Conservation (phyloP, 2,329 filamentous ascomycete species). For the Pseudogymnoascus sp. region DNA sequence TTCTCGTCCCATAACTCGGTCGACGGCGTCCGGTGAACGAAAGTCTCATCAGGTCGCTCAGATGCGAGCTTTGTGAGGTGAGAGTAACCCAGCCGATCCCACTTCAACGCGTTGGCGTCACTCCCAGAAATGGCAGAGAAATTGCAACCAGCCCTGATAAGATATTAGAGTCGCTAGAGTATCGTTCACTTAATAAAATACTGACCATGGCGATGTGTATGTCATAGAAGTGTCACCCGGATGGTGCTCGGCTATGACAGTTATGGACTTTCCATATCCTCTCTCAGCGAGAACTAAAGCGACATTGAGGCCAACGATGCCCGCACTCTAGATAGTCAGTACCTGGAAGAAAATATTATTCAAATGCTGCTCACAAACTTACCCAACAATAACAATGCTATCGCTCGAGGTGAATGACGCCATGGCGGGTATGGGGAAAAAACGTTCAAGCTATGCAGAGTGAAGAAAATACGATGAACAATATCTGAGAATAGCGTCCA, state of each 20-base stretch:
- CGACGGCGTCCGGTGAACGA: slow-evolving; percentile 32
- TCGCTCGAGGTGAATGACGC: slow-evolving; percentile 1
- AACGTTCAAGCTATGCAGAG: background rate
- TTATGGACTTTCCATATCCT: slow-evolving; percentile 30
- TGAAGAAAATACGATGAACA: background rate
- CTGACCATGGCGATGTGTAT: slow-evolving; percentile 37
- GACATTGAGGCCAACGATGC: slow-evolving; percentile 35
- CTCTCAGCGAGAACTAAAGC: slow-evolving; percentile 31
- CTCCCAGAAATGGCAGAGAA: slow-evolving; percentile 38
- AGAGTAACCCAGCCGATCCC: slow-evolving; percentile 35
- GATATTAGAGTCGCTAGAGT: background rate
- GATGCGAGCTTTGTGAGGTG: slow-evolving; percentile 31
- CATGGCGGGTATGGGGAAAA: background rate
- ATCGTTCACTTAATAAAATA: background rate
- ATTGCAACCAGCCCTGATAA: slow-evolving; percentile 35
- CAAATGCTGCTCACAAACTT: background rate
- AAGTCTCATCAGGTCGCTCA: slow-evolving; percentile 26
- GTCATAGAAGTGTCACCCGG: slow-evolving; percentile 33
- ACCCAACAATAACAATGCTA: slow-evolving; percentile 9
- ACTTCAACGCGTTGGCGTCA: slow-evolving; percentile 35
- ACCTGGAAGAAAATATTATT: background rate
- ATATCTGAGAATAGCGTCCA: background rate
- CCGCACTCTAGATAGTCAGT: slow-evolving; percentile 15
- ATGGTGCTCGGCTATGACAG: slow-evolving; percentile 34
- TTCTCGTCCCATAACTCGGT: slow-evolving; percentile 36